These are phyloP conservation scores for Peronosclerospora sorghi DNA, from an alignment of 352 stramenopile genomes.

Conservation along the genomic window DNA sequence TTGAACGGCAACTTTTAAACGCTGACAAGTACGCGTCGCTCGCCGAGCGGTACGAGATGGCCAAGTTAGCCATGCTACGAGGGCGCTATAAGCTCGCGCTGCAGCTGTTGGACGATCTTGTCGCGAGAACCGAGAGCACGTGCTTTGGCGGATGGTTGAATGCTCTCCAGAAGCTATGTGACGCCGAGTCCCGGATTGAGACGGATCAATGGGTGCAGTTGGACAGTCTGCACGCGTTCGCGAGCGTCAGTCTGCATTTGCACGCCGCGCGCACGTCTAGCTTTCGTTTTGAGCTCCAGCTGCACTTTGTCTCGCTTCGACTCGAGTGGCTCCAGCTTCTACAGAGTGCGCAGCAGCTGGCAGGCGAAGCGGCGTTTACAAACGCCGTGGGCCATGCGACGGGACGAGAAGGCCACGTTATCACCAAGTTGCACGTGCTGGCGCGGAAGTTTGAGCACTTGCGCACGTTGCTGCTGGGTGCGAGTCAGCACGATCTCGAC, in stretches of 20 bases:
- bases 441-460: slow-evolving; percentile 17
- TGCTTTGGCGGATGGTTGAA: slow-evolving; percentile 39
- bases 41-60: slow-evolving; percentile 35
- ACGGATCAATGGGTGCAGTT: slow-evolving; percentile 13
- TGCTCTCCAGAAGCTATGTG: slow-evolving; percentile 20
- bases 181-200: slow-evolving; percentile 23
- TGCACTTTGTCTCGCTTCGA: slow-evolving; percentile 25
- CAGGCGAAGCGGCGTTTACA: slow-evolving; percentile 29
- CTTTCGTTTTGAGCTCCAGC: slow-evolving; percentile 36
- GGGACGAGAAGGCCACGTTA: slow-evolving; percentile 17
- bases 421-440: slow-evolving; percentile 15
- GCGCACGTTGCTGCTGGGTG: slow-evolving; percentile 23
- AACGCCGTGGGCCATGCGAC: slow-evolving; percentile 11
- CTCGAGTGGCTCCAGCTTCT: slow-evolving; percentile 31
- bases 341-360: slow-evolving; percentile 32
- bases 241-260: slow-evolving; percentile 19
- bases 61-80: slow-evolving; percentile 28
- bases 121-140: slow-evolving; percentile 20
- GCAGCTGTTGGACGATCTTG: slow-evolving; percentile 18
- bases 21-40: slow-evolving; percentile 18
- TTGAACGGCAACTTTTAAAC: slow-evolving; percentile 14
- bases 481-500: slow-evolving; percentile 16
- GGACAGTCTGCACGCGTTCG: slow-evolving; percentile 19
- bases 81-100: slow-evolving; percentile 19
- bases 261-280: slow-evolving; percentile 24